Base-by-base conservation (phyloP, 2,329 filamentous ascomycete genomes). In the Neofusicoccum parvum region DNA sequence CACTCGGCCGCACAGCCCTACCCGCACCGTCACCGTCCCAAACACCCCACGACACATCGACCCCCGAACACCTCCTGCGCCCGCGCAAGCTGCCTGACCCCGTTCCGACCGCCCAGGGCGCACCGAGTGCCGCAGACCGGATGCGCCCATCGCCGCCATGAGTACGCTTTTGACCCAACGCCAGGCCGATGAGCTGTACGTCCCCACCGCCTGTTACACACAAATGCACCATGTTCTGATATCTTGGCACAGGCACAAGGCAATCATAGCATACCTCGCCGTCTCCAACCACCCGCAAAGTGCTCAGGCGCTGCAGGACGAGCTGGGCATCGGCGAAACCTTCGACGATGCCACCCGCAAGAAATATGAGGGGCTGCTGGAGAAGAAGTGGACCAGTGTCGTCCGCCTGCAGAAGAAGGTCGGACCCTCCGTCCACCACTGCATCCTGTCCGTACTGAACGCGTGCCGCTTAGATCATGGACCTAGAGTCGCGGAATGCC, bases 381-480 rank as follows among this genome's bases (percentile, higher is more conserved):
- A 98, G 84, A 97, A 97, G 86, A 98, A 98, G 83, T 98, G 94
- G 94, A 98, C 94, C 20, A 95, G 92, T 73, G 91, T 98, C 34
- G 93, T 97, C 73, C 87, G 94, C 68, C 80, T 98, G 78, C 94
- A 98, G 80, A 97, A 97, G 80, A 98, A 97, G 91, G 92, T 91
- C 79, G 59, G 79, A 36, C 59, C 36, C 34, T 14, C 23, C 50
- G n/a, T 34, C 12, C 41, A 41, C 45, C 60, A 53, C 59, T 4
- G 23, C n/a, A 15, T 11, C 36, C 23, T 46, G 12, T 23, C 37
- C 17, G 27, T 62, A 32, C 56, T 64, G 27, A 62, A 48, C 27
- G 37, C 15, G 14, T 48, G 39, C 17, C 46, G 36, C 43, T 9
- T 72, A 96, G 92, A 96, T 97, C 74, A 92, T 97, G 88, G 94